Percentiles rank a stretch among this genome's conserved stretches.
phyloP scores from a whole-genome alignment of 208 protist genomes.

The Leishmania braziliensis region DNA sequence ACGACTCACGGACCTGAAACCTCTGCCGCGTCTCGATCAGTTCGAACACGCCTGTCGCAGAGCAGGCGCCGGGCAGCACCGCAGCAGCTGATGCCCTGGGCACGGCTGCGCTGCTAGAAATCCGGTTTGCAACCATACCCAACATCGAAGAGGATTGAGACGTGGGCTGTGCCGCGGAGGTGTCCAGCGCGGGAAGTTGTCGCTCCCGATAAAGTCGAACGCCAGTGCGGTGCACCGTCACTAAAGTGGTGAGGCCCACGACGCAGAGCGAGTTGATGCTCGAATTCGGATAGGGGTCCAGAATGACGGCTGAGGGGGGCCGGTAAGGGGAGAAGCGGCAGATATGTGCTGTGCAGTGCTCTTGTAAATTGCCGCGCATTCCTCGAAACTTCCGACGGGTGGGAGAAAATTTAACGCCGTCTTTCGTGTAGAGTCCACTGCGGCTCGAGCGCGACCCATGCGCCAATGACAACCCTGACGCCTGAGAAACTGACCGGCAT shows the following conservation, averaged over 20 bases:
- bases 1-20: constrained; percentile 57
- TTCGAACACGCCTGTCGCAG: constrained; percentile 44
- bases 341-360: constrained; percentile 25
- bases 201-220: constrained; percentile 45
- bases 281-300: constrained; percentile 52
- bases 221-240: constrained; percentile 52
- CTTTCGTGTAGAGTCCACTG: neutral
- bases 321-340: constrained; percentile 18
- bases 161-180: neutral
- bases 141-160: neutral
- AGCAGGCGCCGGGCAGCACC: neutral
- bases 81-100: neutral
- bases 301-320: constrained; percentile 27
- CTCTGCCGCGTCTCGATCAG: constrained; percentile 35
- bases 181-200: neutral
- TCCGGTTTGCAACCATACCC: neutral
- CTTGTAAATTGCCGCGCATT: neutral
- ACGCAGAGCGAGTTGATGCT: constrained; percentile 39
- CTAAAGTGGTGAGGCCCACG: constrained; percentile 32
- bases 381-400: neutral
- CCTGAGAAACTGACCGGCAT: neutral
- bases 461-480: neutral
- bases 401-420: neutral
- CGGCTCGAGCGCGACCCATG: neutral
- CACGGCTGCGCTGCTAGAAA: neutral